A percentile compares a stretch with the other conserved stretches of the same genome.
phyloP scores from a whole-genome alignment of 2,329 filamentous ascomycete species.

The Juglanconis oblonga region DNA sequence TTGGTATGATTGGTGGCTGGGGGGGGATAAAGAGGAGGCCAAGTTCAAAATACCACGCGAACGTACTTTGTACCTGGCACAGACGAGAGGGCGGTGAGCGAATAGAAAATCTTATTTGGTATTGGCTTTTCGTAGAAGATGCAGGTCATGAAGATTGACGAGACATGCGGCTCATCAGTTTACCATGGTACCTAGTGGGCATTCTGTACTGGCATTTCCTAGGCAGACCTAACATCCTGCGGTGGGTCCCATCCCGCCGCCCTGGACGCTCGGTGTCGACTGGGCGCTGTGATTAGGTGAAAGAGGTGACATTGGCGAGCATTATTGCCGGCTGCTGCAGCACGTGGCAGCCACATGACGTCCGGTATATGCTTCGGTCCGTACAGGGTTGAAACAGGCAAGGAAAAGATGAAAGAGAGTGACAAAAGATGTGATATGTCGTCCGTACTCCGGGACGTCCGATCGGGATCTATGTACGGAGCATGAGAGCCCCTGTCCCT shows the following conservation, averaged over 20 bases:
- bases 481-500: conserved; percentile 17
- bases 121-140: conserved; percentile 6
- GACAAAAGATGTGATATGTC: conserved; percentile 17
- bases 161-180: conserved; percentile 4
- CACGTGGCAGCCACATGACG: conserved; percentile 15
- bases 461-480: not conserved
- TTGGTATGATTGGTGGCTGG: conserved; percentile 8
- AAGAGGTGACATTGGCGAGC: not conserved
- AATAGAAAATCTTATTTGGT: conserved; percentile 14
- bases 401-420: conserved; percentile 1
- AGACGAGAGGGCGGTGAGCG: conserved; percentile 8
- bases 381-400: conserved; percentile 11
- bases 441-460: conserved; percentile 11
- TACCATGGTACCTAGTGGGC: not conserved
- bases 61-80: not conserved
- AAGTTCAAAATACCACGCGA: conserved; percentile 7
- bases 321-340: conserved; percentile 9
- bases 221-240: not conserved
- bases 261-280: not conserved
- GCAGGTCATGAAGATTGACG: conserved; percentile 16
- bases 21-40: conserved; percentile 9
- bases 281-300: not conserved
- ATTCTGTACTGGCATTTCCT: not conserved
- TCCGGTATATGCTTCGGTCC: conserved; percentile 6
- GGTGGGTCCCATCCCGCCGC: conserved; percentile 11